Evolutionary conservation across 2,329 filamentous ascomycete species (phyloP), one percentile per base, ranked within the genome.

Genomic region (Pleomassaria siparia): DNA sequence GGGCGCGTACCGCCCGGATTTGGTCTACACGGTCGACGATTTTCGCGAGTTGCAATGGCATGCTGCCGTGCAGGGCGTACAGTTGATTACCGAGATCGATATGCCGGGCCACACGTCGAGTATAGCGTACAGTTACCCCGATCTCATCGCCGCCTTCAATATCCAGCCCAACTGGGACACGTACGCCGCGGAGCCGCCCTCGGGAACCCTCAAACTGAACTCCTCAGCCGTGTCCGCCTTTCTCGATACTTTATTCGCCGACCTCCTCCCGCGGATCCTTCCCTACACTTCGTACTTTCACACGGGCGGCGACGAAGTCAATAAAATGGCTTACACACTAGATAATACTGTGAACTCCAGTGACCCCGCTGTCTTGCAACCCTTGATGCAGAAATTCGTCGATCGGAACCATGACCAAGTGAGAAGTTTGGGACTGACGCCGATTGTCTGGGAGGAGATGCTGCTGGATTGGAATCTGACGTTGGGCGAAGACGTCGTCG

Each of bases 391-490:
- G 66, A 82, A 79, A 47, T 90, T 95, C 64, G 75, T 95, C 53
- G 81, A 88, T 66, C 79, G 80, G 55, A 84, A 85, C 59, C 87
- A 91, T 67, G 76, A 72, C 24, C 81, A 84, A 37, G 76, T 94
- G 32, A 76, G 82, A 37, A 72, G 78, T 35, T 76, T 80, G 5
- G 86, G 86, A 4, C 72, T 95, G 43, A 81, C 79, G 4, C 89
- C 90, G 0, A 75, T 95, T 18, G 88, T 91, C 1, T 95, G 91
- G 91, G 89, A 96, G 69, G 91, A 95, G 70, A 90, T 94, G 78
- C 76, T 89, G 1, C 75, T 88, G 9, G 77, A 84, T 20, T 95
- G 89, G 86, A 88, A 91, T 64, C 73, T 94, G 37, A 87, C 81
- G 0, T 73, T 95, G 5, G 84, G 83, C 2, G 69, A 79, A 12